These are phyloP conservation scores for Salix suchowensis DNA, from an alignment of 345 rosid species.

Conservation along the genomic window DNA sequence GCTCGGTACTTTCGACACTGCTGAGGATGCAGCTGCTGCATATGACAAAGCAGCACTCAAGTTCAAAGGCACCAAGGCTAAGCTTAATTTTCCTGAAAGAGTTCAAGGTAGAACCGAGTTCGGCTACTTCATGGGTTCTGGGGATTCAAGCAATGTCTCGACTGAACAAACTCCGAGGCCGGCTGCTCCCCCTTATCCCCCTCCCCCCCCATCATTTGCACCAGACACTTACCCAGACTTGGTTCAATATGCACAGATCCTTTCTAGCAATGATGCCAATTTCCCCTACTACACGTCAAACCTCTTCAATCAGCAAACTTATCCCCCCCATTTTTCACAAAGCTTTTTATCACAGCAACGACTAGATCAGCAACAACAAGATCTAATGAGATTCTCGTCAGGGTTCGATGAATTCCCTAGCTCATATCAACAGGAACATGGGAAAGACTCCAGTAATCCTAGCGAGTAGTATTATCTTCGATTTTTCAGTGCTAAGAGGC, in stretches of 20 bases:
- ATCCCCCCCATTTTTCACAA: slow-evolving; percentile 33
- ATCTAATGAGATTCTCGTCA: slow-evolving; percentile 23
- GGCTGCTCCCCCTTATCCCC: slow-evolving; percentile 4
- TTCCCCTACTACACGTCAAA: slow-evolving; percentile 52
- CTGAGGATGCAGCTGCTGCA: slow-evolving; percentile 30
- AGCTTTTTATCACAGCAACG: slow-evolving; percentile 14
- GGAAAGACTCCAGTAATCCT: slow-evolving; percentile 29
- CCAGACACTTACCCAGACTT: slow-evolving; percentile 55
- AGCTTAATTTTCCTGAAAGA: slow-evolving; percentile 83
- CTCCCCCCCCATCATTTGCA: slow-evolving; percentile 19
- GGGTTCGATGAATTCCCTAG: slow-evolving; percentile 24
- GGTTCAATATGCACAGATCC: slow-evolving; percentile 67
- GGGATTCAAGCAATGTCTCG: neutral
- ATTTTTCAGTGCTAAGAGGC: neutral
- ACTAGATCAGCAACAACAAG: slow-evolving; percentile 17
- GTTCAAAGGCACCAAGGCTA: slow-evolving; percentile 92
- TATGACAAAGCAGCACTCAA: slow-evolving; percentile 84
- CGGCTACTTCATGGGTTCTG: slow-evolving; percentile 13
- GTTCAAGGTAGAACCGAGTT: slow-evolving; percentile 51
- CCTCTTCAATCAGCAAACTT: slow-evolving; percentile 39
- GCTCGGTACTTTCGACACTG: slow-evolving; percentile 33
- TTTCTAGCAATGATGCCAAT: slow-evolving; percentile 61
- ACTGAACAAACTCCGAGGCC: slow-evolving; percentile 10
- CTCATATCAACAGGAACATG: slow-evolving; percentile 25
- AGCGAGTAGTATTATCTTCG: neutral